These are phyloP conservation scores for Coniferiporia sulphurascens DNA, from an alignment of 1,284 basidiomycete species.

Conservation along the genomic window DNA sequence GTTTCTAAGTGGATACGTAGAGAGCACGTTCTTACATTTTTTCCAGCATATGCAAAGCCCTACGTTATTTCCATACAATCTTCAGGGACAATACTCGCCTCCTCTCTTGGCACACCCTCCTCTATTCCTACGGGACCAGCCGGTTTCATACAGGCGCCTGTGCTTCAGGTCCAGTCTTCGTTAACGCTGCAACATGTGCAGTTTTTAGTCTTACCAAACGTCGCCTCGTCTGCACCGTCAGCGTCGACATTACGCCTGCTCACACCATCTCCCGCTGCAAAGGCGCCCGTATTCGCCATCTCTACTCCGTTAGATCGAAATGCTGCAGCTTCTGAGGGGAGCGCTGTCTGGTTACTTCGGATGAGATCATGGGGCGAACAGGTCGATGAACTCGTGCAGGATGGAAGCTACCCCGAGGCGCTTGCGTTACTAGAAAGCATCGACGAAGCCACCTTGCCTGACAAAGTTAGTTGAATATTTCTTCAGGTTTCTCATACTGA, in stretches of 20 bases:
- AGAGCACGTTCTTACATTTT: neutral
- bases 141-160: slow-evolving; percentile 46
- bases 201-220: slow-evolving; percentile 62
- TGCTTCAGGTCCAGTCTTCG: slow-evolving; percentile 77
- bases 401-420: slow-evolving; percentile 75
- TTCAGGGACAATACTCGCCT: slow-evolving; percentile 49
- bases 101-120: slow-evolving; percentile 27
- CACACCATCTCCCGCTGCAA: slow-evolving; percentile 44
- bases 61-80: slow-evolving; percentile 82
- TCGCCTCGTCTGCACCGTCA: slow-evolving; percentile 25
- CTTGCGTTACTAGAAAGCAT: slow-evolving; percentile 75
- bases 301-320: slow-evolving; percentile 72
- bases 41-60: slow-evolving; percentile 71
- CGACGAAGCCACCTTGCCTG: slow-evolving; percentile 56
- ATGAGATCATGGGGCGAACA: slow-evolving; percentile 78
- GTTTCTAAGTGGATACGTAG: neutral
- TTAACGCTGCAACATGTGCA: slow-evolving; percentile 66
- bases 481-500: slow-evolving; percentile 6
- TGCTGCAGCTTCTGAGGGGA: slow-evolving; percentile 58
- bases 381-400: slow-evolving; percentile 77
- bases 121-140: slow-evolving; percentile 25
- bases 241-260: slow-evolving; percentile 41
- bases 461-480: slow-evolving; percentile 48
- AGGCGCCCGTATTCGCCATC: slow-evolving; percentile 61
- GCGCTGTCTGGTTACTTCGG: slow-evolving; percentile 70